Evolutionary conservation across 768 basidiomycete genomes (phyloP).

Genomic region (Termitomyces sp.): DNA sequence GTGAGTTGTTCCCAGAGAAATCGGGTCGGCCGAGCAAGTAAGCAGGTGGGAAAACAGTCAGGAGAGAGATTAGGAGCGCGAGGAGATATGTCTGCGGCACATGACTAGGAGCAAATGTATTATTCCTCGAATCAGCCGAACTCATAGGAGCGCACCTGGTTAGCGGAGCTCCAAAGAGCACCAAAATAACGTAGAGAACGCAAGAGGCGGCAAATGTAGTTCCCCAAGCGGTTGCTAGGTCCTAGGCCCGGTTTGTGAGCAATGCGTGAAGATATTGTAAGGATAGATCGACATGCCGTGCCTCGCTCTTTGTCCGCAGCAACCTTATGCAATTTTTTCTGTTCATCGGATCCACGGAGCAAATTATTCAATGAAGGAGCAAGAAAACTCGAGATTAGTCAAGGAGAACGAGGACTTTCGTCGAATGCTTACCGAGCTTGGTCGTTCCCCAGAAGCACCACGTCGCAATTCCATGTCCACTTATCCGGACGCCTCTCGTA

Average conservation of each 20-base stretch:
- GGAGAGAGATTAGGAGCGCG: slow-evolving; percentile 59
- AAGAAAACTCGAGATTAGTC: slow-evolving; percentile 67
- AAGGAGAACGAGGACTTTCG: slow-evolving; percentile 74
- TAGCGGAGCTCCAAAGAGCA: slow-evolving; percentile 77
- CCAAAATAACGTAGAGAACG: slow-evolving; percentile 39
- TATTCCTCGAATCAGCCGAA: slow-evolving; percentile 13
- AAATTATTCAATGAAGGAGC: slow-evolving; percentile 49
- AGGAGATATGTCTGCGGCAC: slow-evolving; percentile 61
- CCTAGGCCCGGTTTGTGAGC: slow-evolving; percentile 29
- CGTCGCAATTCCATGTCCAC: slow-evolving; percentile 42
- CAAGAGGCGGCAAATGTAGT: slow-evolving; percentile 49
- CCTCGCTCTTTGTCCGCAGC: slow-evolving; percentile 31
- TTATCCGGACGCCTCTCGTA: slow-evolving; percentile 41
- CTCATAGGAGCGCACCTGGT: slow-evolving; percentile 34
- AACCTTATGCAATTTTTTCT: slow-evolving; percentile 38
- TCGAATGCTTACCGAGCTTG: slow-evolving; percentile 52
- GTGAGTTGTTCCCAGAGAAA: slow-evolving; percentile 28
- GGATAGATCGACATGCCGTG: slow-evolving; percentile 26
- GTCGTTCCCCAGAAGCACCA: slow-evolving; percentile 32
- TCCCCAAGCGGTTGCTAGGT: slow-evolving; percentile 41
- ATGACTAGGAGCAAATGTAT: slow-evolving; percentile 31
- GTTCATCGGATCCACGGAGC: slow-evolving; percentile 35
- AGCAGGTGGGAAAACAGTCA: slow-evolving; percentile 62
- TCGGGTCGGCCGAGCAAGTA: slow-evolving; percentile 66
- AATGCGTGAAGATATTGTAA: background rate